Base-by-base conservation (phyloP, 768 basidiomycete species). In the Termitomyces titanicus region DNA sequence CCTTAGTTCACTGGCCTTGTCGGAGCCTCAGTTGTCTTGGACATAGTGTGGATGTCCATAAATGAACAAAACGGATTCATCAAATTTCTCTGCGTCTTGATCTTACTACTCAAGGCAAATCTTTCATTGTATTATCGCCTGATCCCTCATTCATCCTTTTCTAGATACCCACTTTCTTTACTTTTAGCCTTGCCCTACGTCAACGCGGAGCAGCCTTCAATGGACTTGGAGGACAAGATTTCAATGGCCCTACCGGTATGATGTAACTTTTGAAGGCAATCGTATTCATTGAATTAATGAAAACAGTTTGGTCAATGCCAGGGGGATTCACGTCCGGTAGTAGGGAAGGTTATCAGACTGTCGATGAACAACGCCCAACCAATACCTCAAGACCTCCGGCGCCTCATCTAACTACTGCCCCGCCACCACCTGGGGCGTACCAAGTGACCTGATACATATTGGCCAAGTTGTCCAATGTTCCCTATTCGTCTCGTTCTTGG, bases 291-390 rank as follows among this genome's bases (percentile, higher is more conserved):
- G 11, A 60, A 53, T 55, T 35, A 40, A 60, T 35, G 7, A 24
- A 50, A 11, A n/a, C 48, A 89, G 87, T 89, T 15, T 89, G 87
- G 87, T 80, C 86, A 18, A 89, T 89, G 87, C 87, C 87, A 4
- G 87, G 86, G 13, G 85, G 85, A 1, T 84, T 87, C 61, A 83
- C 84, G 0, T 80, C 82, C 5, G 61, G 68, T 34, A 73, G 72
- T 22, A 74, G 79, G 38, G 81, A 81, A 50, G 83, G 85, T 7
- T 87, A 87, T 64, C 84, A 87, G 63, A 78, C 74, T 38, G 77
- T 87, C 11, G 82, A 83, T 50, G 84, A 83, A 35, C 81, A 84
- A 60, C 66, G 58, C 33, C 61, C 52, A 51, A 58, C 43, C 59
- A 62, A 45, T 22, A 44, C 18, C 66, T 51, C 61, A 63, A 68